Evolutionary conservation across 306 rosid genomes (phyloP).

Genomic region (Casuarina glauca): DNA sequence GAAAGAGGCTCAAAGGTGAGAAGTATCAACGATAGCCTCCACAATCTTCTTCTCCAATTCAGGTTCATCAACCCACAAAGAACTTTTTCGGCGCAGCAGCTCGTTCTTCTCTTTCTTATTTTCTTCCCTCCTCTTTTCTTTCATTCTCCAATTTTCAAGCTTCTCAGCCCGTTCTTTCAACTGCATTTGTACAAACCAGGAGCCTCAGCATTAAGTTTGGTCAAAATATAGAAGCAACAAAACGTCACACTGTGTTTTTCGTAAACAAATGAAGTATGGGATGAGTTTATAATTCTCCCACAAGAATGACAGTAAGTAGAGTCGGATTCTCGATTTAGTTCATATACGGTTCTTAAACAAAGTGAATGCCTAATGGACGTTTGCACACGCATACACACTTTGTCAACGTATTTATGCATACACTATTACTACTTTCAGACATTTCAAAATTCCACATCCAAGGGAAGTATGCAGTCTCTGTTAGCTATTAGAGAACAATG

Average conservation of each 20-base stretch:
- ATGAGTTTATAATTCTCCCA: background rate
- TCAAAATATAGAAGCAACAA: background rate
- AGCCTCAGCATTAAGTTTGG: background rate
- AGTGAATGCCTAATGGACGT: background rate
- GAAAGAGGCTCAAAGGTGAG: constrained; percentile 26
- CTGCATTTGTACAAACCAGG: constrained; percentile 27
- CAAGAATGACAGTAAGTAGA: background rate
- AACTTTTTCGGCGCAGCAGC: constrained; percentile 41
- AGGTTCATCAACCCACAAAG: constrained; percentile 44
- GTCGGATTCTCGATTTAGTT: background rate
- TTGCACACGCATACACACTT: background rate
- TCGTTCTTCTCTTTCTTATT: constrained; percentile 44
- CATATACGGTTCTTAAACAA: background rate
- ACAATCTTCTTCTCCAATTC: constrained; percentile 35
- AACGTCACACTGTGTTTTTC: background rate
- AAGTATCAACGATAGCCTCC: constrained; percentile 25
- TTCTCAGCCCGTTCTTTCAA: constrained; percentile 52
- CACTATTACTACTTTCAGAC: background rate
- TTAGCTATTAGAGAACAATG: background rate
- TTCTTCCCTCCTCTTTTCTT: constrained; percentile 33
- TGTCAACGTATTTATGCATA: background rate
- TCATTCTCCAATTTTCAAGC: constrained; percentile 57
- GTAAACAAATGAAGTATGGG: background rate
- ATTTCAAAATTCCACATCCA: background rate
- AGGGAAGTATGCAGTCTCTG: background rate